phyloP scores from a whole-genome alignment of 176 grass and related monocot genomes.

The Pharus latifolius region DNA sequence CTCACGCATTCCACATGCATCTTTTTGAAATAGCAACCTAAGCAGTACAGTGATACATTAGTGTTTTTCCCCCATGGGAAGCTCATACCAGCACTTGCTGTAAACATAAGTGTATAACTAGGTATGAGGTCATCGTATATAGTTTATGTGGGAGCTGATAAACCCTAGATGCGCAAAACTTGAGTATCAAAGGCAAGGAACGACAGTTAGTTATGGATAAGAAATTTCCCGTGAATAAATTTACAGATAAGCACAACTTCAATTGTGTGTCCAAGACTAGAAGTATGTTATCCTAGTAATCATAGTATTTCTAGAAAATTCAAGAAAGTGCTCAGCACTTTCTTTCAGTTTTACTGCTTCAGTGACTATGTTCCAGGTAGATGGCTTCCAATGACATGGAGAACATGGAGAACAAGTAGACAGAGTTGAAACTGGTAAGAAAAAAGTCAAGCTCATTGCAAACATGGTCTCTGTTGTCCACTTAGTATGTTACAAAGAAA shows the following conservation, averaged over 20 bases:
- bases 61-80: neutral
- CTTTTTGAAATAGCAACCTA: constrained; percentile 58
- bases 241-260: no score
- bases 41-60: neutral
- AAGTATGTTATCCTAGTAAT: neutral
- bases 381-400: neutral
- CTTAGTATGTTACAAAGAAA: neutral
- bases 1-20: constrained; percentile 45
- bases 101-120: neutral
- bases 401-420: no score
- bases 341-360: constrained; percentile 4
- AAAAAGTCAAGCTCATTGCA: neutral
- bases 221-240: neutral
- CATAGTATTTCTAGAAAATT: neutral
- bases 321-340: neutral
- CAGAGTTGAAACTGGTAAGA: neutral
- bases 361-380: neutral
- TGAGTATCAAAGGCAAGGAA: neutral
- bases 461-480: neutral
- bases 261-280: neutral
- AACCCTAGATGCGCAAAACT: neutral
- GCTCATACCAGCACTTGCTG: neutral
- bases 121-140: neutral
- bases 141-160: neutral
- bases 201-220: neutral